Base-by-base conservation (phyloP, 257 asterid species). In the Jacaranda copaia region DNA sequence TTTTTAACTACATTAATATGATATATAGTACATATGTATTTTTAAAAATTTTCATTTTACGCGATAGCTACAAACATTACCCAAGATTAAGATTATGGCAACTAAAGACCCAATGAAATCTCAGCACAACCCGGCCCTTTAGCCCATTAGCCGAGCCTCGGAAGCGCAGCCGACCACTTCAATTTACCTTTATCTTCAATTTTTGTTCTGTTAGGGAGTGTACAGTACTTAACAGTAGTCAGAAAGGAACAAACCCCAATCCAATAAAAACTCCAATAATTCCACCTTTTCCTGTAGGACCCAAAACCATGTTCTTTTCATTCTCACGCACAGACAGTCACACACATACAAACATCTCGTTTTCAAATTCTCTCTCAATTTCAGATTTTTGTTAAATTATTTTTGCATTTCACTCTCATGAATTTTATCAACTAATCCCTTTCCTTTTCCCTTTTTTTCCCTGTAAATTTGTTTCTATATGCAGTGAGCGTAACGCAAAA, bases 401-500 rank as follows among this genome's bases (percentile, higher is more conserved):
- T n/a, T 39, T 45, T 6, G 2, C 4, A 39, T 40, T 39, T 64
- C 56, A 39, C 43, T 53, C 25, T 70, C 78, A 72, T 19, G 42
- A 57, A 35, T 83, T 79, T 79, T 78, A 78, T 49, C 74, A 46
- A 59, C 78, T 39, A 70, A 72, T 63, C 68, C 75, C 15, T 3
- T 42, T 6, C 46, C 5, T 42, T 25, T 15, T 10, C 3, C 10
- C 0, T 40, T 68, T 39, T 16, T 39, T 35, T 38, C 20, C 68
- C 75, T 77, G 32, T 72, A 52, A 70, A 75, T 79, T 82, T 70
- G 60, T 74, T 84, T 40, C 69, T 70, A 75, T 76, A 9, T 75
- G 32, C 36, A 80, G 73, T 80, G 77, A 74, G 51, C 78, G 80
- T 66, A 80, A 82, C 86, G 84, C 82, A 19, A 68, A 70, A 52